Conservation (phyloP, 208 protist genomes). For the Crithidia brevicula region DNA sequence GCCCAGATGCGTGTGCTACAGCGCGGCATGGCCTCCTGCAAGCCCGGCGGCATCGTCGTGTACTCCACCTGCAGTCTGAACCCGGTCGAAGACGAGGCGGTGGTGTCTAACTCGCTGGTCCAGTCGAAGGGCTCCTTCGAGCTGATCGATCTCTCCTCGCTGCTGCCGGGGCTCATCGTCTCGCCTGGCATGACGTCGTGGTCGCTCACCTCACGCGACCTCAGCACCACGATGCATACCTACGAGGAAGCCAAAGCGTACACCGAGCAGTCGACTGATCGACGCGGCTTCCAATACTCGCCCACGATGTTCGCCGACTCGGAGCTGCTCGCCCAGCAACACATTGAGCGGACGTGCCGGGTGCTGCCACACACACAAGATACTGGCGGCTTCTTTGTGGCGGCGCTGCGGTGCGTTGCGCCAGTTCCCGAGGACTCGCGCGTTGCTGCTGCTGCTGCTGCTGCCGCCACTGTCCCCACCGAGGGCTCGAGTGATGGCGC, state of each 20-base stretch:
- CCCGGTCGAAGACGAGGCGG: constrained; percentile 95
- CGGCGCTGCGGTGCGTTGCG: constrained; percentile 82
- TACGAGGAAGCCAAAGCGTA: constrained; percentile 70
- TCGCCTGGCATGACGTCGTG: constrained; percentile 80
- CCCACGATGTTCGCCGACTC: constrained; percentile 76
- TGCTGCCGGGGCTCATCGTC: constrained; percentile 81
- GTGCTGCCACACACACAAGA: constrained; percentile 96
- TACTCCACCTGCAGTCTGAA: constrained; percentile 97
- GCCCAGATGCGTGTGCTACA: constrained; percentile 82
- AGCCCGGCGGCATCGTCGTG: constrained; percentile 88
- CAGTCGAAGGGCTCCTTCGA: constrained; percentile 63
- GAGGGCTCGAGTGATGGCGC: constrained; percentile 1
- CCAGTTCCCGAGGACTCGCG: constrained; percentile 44
- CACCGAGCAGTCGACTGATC: constrained; percentile 29
- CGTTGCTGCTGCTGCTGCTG: neutral
- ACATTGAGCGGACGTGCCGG: constrained; percentile 86
- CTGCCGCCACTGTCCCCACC: no score
- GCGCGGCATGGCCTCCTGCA: constrained; percentile 83
- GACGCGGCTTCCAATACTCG: constrained; percentile 69
- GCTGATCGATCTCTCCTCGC: constrained; percentile 81
- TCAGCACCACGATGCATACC: constrained; percentile 43
- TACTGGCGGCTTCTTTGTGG: constrained; percentile 97
- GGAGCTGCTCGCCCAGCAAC: constrained; percentile 51
- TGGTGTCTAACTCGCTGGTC: constrained; percentile 87
- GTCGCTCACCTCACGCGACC: constrained; percentile 77